These are phyloP conservation scores for Piromyces finnis DNA, from an alignment of 192 early-diverging fungal species.

Conservation along the genomic window DNA sequence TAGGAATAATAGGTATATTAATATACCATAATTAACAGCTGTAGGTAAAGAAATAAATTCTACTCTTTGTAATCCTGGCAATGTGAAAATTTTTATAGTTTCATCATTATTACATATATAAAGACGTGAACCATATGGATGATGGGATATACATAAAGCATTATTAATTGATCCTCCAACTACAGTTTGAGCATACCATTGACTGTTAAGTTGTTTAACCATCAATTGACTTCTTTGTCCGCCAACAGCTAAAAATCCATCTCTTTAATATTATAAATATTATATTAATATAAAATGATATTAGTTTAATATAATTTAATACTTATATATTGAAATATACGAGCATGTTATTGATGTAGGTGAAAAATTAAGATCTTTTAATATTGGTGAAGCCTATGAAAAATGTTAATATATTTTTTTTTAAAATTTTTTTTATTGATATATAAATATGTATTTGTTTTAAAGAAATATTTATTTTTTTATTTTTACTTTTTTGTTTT, in stretches of 20 bases:
- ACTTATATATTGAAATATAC: constrained; percentile 9
- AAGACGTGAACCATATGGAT: constrained; percentile 39
- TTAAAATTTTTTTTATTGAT: not conserved
- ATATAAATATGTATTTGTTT: too few relatives aligned
- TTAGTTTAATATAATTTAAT: too few relatives aligned
- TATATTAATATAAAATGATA: too few relatives aligned
- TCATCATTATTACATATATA: constrained; percentile 89
- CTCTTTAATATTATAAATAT: too few relatives aligned
- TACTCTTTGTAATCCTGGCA: constrained; percentile 59
- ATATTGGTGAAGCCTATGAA: constrained; percentile 25
- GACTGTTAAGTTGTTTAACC: constrained; percentile 38
- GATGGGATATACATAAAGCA: constrained; percentile 46
- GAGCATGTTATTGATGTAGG: constrained; percentile 40
- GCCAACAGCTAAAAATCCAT: constrained; percentile 74
- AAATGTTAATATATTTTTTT: not conserved
- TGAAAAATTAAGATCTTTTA: constrained; percentile 58
- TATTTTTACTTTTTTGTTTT: constrained; percentile 17
- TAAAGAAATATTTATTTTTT: too few relatives aligned
- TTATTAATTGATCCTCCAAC: constrained; percentile 74
- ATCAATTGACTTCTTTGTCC: constrained; percentile 78
- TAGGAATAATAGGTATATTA: too few relatives aligned
- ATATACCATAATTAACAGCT: constrained; percentile 73
- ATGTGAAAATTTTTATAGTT: constrained; percentile 71
- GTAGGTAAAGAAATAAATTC: constrained; percentile 65
- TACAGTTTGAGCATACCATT: constrained; percentile 38